phyloP scores from a whole-genome alignment of 495 filamentous ascomycete species.

The Xylaria curta region DNA sequence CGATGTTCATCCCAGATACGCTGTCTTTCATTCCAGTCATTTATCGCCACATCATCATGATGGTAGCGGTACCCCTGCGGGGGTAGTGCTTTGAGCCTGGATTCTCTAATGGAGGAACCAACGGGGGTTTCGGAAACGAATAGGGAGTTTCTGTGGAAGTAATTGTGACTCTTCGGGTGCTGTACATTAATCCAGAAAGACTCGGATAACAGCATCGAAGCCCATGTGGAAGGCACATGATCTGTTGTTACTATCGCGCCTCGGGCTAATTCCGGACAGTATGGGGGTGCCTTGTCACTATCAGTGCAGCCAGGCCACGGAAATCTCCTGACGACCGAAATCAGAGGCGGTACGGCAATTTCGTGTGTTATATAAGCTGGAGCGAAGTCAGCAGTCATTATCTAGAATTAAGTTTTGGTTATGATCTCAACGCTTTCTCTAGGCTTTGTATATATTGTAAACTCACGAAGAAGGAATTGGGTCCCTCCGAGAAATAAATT shows the following conservation, averaged over 20 bases:
- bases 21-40: not conserved
- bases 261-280: not conserved
- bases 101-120: no score
- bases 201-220: not conserved
- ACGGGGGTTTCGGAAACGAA: not conserved
- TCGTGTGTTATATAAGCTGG: not conserved
- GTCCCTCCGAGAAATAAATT: not conserved
- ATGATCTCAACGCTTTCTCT: not conserved
- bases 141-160: not conserved
- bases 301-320: not conserved
- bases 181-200: not conserved
- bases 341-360: not conserved
- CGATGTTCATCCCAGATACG: not conserved
- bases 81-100: not conserved
- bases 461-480: not conserved
- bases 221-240: not conserved
- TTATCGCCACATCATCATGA: not conserved
- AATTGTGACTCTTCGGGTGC: not conserved
- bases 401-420: not conserved
- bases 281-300: not conserved
- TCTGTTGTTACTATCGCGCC: not conserved
- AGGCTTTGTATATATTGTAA: not conserved
- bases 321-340: not conserved
- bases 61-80: not conserved
- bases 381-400: not conserved